Evolutionary conservation across 2,329 filamentous ascomycete species (phyloP), one percentile per base, ranked within the genome.

Genomic region (Trichophyton schoenleinii): DNA sequence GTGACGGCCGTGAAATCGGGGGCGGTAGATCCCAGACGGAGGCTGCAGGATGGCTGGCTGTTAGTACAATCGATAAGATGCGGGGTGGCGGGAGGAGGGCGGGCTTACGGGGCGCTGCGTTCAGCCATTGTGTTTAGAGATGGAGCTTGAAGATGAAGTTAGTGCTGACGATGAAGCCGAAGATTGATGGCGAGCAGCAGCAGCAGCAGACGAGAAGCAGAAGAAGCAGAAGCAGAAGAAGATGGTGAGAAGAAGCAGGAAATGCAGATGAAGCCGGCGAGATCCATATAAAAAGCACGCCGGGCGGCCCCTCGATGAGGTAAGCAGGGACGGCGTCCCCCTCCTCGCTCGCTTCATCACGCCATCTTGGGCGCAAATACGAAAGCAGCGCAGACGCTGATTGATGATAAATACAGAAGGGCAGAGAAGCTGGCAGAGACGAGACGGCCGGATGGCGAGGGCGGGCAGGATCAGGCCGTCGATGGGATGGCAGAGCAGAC

Each of bases 1-100:
- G 85, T 87, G 69, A 86, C 80, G 64, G 85, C 83, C 68, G 85
- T 74, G 79, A 88, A 87, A 78, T 88, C 83, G 67, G 85, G 85
- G 69, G 85, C 85, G 70, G 77, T 79, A 73, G 79, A 84, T 72
- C 84, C 84, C 68, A 87, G 80, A 70, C 84, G 84, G 73, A 87
- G 81, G 69, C 78, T 80, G 57, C 22, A 18, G 31, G 20, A 60
- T 20, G 36, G 8, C 42, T 55, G 28, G 52, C 28, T 34, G 52
- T 55, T 36, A 55, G 52, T 36, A 55, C n/a, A 25, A 41, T 57
- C 60, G 25, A 25, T 41, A 42, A 53, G 52, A 15, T 13, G 31
- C 15, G 52, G 55, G 52, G 52, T 55, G 57, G 41, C 48, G 28
- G 38, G 61, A 6, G 36, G 20, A 6, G 36, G 20, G 42, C 15